Base-by-base conservation (phyloP, 345 rosid species). In the Geranium brycei region DNA sequence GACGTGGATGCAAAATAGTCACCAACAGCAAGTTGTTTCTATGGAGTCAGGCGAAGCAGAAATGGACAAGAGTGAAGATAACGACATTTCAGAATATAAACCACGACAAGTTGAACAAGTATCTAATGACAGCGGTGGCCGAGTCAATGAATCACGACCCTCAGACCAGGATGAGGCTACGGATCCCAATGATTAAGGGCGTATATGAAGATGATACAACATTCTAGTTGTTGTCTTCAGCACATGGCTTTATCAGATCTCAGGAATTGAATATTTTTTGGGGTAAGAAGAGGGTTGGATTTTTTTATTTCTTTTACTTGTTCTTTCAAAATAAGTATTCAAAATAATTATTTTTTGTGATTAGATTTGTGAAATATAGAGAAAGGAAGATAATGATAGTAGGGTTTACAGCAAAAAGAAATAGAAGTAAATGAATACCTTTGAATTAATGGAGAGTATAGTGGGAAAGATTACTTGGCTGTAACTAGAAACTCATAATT, bases 161-260 rank as follows among this genome's bases (percentile, higher is more conserved):
- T 74, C 81, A 18, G 91, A 87, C 68, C 86, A 75, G 58, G 99
- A 93, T 57, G 96, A 88, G 31, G 99, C 90, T 65, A 90, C 91
- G 96, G 99, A 93, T 77, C 91, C 97, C 32, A 87, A 88, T 66
- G 99, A 90, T 83, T 93, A 86, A 78, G 15, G 23, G 16, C 13
- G 53, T 47, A 47, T 11, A 8, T 10, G 53, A 47, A 47, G 53
- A 47, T 47, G 53, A 47, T 47, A 13, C 53, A 47, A 2, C 53
- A 47, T 47, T 13, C 13, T 47, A 47, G 3, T 47, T 47, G 14
- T 3, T 6, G 53, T 47, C 53, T 47, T 47, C 14, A 11, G 15
- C 0, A 23, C 28, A 47, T 47, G 53, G 53, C 51, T 13, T 47
- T 47, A 5, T 47, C 53, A 47, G 10, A 1, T 35, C 41, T 35